Conservation (phyloP, 2,329 filamentous ascomycete genomes). For the Fusarium caatingaense region DNA sequence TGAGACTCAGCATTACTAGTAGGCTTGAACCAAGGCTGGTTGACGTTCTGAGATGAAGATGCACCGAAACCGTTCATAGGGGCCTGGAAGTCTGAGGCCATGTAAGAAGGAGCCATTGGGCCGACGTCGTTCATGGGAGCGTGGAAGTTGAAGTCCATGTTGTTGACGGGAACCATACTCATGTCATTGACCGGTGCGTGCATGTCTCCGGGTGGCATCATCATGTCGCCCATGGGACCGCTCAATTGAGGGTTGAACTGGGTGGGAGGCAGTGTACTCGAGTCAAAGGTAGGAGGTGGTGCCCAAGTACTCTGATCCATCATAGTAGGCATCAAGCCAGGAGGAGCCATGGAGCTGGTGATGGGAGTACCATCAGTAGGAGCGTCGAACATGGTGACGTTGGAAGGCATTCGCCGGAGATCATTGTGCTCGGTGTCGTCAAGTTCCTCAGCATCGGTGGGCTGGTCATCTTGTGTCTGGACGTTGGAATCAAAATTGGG, state of each 20-base stretch:
- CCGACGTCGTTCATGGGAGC: neutral
- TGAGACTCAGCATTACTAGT: neutral
- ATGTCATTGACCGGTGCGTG: neutral
- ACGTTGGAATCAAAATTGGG: neutral
- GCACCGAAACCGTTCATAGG: neutral
- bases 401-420: neutral
- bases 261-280: neutral
- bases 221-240: neutral
- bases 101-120: neutral
- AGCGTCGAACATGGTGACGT: neutral
- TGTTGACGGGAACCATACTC: neutral
- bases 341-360: neutral
- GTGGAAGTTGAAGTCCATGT: neutral
- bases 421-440: neutral
- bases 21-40: neutral
- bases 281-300: neutral
- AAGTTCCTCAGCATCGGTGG: neutral
- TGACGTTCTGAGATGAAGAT: neutral
- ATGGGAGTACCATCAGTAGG: neutral
- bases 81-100: neutral
- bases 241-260: neutral
- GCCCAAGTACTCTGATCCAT: neutral
- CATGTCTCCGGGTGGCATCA: neutral
- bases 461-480: neutral
- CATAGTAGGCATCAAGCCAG: neutral